These are phyloP conservation scores for Raffaelea arxii DNA, from an alignment of 2,329 filamentous ascomycete genomes.

Conservation along the genomic window DNA sequence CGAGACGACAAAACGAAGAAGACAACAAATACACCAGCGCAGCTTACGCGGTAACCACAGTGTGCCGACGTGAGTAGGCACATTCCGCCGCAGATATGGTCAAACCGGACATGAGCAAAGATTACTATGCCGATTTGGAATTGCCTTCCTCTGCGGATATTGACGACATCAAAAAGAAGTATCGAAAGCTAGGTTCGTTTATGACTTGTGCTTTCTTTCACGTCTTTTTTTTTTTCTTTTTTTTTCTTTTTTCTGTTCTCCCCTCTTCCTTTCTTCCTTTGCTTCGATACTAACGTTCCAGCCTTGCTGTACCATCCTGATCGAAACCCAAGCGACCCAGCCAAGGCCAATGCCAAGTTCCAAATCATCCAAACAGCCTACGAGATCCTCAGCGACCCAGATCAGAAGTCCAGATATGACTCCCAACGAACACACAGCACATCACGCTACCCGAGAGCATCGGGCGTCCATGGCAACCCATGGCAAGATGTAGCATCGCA, in stretches of 20 bases:
- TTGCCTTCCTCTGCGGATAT: constrained; percentile 56
- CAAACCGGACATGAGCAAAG: constrained; percentile 53
- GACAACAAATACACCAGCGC: too few relatives aligned
- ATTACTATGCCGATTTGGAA: constrained; percentile 82
- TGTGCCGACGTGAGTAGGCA: too few relatives aligned
- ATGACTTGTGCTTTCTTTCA: not conserved
- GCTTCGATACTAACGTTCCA: constrained; percentile 21
- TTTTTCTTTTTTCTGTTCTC: not conserved
- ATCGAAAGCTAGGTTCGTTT: constrained; percentile 61
- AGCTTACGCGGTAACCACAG: too few relatives aligned
- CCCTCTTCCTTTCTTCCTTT: not conserved
- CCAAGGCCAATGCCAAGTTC: constrained; percentile 72
- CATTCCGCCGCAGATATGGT: constrained; percentile 52
- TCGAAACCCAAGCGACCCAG: constrained; percentile 74
- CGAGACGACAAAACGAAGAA: too few relatives aligned
- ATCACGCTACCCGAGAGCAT: constrained; percentile 34
- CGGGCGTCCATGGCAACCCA: constrained; percentile 48
- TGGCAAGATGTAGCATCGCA: constrained; percentile 40
- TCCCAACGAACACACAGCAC: constrained; percentile 27
- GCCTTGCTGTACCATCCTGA: constrained; percentile 83
- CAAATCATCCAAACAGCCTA: constrained; percentile 80
- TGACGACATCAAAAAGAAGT: constrained; percentile 77
- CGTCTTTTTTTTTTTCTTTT: not conserved
- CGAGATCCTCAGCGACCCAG: constrained; percentile 54
- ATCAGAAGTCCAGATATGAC: constrained; percentile 43